Base-by-base conservation (phyloP, 371 early-diverging fungal genomes). In the Mortierella sp. region DNA sequence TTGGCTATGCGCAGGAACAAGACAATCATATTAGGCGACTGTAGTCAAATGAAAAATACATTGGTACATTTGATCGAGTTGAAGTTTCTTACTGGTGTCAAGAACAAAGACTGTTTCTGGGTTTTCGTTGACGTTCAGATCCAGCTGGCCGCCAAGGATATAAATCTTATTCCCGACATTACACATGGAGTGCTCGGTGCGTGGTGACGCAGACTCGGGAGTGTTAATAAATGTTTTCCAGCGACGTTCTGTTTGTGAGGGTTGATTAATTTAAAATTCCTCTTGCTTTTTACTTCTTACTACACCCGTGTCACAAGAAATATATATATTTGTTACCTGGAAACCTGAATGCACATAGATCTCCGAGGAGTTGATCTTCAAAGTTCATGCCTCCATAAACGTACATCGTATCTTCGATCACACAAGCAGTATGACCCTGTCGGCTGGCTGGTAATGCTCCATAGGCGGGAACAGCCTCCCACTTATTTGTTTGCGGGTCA, bases 141-240 rank as follows among this genome's bases (percentile, higher is more conserved):
- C 77, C 53, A 84, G 84, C 65, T 91, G 91, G 72, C 94, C 94
- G 59, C 93, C 92, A 67, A 93, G 75, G 28, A 94, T 87, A 65
- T 90, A 87, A 55, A 94, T 84, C 45, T 89, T 91, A 19, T 91
- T 89, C 59, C 86, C 87, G 13, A 90, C 87, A 15, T 88, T 84
- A n/a, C 92, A 88, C 81, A 94, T 89, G 5, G 91, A 86, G 7
- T 90, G 87, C 24, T 89, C 90, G 53, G 87, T 83, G 41, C 94
- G 87, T 21, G 92, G 88, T n/a, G 92, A 88, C 61, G 92, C 91
- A 9, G 88, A 69, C 11, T 93, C 89, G 0, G 89, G 86, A 84
- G 90, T 91, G 63, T 87, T 89, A 59, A 90, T 90, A 72, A 94
- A 93, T 67, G 88, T 87, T 65, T 89, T 88, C 94, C 94, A 93